Base-by-base conservation (phyloP, 495 filamentous ascomycete species). In the Elaphomyces granulatus region DNA sequence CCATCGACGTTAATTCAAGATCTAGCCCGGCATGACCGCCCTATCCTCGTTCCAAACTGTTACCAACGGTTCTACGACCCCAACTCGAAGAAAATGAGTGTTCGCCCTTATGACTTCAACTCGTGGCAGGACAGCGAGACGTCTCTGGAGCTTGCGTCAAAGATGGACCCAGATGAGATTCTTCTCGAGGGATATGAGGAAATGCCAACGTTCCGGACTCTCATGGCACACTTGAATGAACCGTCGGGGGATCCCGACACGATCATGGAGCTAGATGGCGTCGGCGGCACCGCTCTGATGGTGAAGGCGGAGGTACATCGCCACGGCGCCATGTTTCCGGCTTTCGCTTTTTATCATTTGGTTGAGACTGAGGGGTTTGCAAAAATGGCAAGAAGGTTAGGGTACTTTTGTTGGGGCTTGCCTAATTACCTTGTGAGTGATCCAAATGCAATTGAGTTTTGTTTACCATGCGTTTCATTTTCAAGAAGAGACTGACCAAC, bases 321-420 rank as follows among this genome's bases (percentile, higher is more conserved):
- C 10, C 92, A 98, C 55, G 90, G 90, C 3, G 90, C 92, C 41
- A 98, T 98, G 90, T 98, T 98, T 58, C 90, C 90, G 14, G 73
- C 90, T 0, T 98, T 98, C 56, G 60, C 88, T 2, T 98, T 98
- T 54, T 98, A 92, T 52, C 83, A 96, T 59, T 60, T 98, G 19
- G 88, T 98, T 45, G 90, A 98, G 65, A 96, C 92, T 3, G 90
- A 98, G 55, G 90, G 90, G 0, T 98, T 98, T 52, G 88, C 92
- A 10, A 94, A 87, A 62, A 98, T 98, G 90, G 88, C 86, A 15
- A 77, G 68, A 49, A 68, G 90, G 42, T 58, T 98, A 51, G 86
- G 86, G 15, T 94, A 87, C 75, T 65, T 75, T 39, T 72, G 81
- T 34, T 82, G 71, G 52, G 90, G 90, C 3, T 51, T 98, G 50